These are phyloP conservation scores for Yarrowia osloensis DNA, from an alignment of 805 yeast species.

Conservation along the genomic window DNA sequence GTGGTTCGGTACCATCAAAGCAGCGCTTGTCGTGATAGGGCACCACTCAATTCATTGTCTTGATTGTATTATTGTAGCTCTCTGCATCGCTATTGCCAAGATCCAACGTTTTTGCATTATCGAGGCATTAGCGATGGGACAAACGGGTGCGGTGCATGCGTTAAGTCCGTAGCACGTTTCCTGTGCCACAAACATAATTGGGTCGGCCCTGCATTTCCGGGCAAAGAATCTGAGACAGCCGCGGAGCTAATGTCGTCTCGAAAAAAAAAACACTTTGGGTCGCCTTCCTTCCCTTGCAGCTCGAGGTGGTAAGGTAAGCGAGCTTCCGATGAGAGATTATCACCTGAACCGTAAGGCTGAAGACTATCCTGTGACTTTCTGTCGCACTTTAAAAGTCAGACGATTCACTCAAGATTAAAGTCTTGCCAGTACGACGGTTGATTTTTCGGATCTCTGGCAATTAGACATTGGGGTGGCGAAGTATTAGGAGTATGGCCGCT, in stretches of 20 bases:
- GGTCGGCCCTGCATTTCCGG: constrained; percentile 24
- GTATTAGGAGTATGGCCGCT: background rate
- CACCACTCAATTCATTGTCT: background rate
- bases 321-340: background rate
- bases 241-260: background rate
- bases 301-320: background rate
- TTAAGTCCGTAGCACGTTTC: constrained; percentile 25
- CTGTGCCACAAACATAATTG: background rate
- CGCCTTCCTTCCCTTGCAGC: background rate
- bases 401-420: background rate
- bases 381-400: background rate
- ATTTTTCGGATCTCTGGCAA: background rate
- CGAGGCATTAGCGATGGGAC: constrained; percentile 11
- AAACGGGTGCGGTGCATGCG: background rate
- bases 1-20: too few relatives aligned
- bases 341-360: constrained; percentile 1
- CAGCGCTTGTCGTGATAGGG: too few relatives aligned
- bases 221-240: background rate
- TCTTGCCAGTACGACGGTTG: background rate
- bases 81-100: background rate
- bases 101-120: constrained; percentile 15
- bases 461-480: background rate
- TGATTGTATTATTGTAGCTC: background rate
- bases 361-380: constrained; percentile 12
- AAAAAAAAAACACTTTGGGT: background rate